These are phyloP conservation scores for Berkeleyomyces rouxiae DNA, from an alignment of 2,329 filamentous ascomycete species.

Conservation along the genomic window DNA sequence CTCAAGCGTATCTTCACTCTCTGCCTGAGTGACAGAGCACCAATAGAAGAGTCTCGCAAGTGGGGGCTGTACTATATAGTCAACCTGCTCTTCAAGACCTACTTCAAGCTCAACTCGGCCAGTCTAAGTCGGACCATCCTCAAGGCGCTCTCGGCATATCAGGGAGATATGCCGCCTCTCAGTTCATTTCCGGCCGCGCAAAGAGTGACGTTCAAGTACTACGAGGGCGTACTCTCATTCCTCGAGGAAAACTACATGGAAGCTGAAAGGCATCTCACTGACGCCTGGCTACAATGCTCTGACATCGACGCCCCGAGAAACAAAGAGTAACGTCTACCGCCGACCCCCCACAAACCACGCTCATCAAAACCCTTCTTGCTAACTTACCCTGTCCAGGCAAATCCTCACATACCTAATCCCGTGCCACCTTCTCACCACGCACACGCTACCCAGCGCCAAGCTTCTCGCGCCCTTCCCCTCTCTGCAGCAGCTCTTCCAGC, in stretches of 20 bases:
- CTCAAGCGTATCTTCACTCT: constrained; percentile 85
- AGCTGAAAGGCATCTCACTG: constrained; percentile 65
- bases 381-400: constrained; percentile 21
- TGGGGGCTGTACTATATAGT: constrained; percentile 95
- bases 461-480: constrained; percentile 61
- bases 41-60: constrained; percentile 79
- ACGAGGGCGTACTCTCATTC: constrained; percentile 83
- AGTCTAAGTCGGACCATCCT: constrained; percentile 82
- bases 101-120: constrained; percentile 87
- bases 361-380: constrained; percentile 16
- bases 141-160: constrained; percentile 61
- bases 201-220: constrained; percentile 91
- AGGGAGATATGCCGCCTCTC: constrained; percentile 64
- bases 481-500: constrained; percentile 62
- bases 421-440: constrained; percentile 75
- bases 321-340: constrained; percentile 45
- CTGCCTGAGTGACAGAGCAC: constrained; percentile 73
- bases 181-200: constrained; percentile 75
- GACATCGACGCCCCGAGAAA: constrained; percentile 50
- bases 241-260: constrained; percentile 82
- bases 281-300: constrained; percentile 72
- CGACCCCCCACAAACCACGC: neutral
- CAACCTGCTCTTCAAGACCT: constrained; percentile 93
- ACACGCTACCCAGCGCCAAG: constrained; percentile 57
- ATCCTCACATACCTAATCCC: constrained; percentile 93